Conservation (phyloP, 176 grass and related monocot species). For the Metroxylon sagu region DNA sequence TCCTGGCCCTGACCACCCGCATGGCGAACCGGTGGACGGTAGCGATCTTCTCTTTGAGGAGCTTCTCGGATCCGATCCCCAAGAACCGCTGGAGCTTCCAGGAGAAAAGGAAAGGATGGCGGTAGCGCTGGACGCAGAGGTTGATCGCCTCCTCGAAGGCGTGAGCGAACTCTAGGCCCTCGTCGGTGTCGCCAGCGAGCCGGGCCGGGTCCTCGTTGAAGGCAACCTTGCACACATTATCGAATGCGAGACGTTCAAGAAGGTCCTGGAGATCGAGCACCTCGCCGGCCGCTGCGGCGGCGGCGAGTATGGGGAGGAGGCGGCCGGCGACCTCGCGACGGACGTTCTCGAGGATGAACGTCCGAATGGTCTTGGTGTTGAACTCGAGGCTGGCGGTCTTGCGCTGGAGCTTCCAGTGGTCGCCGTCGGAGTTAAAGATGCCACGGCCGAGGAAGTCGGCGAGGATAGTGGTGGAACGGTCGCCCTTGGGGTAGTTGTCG, state of each 20-base stretch:
- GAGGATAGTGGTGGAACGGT: not conserved
- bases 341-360: not conserved
- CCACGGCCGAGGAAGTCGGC: constrained; percentile 8
- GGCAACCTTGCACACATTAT: constrained; percentile 70
- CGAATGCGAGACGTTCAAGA: constrained; percentile 63
- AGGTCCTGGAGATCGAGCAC: constrained; percentile 46
- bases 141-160: constrained; percentile 60
- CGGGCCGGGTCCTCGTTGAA: constrained; percentile 48
- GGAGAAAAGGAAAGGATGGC: not conserved
- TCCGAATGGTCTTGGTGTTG: constrained; percentile 11
- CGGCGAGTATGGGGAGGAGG: constrained; percentile 31
- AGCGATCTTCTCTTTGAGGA: constrained; percentile 33
- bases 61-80: constrained; percentile 42
- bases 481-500: not conserved
- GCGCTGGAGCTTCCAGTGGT: not conserved
- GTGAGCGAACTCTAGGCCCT: not conserved
- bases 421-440: constrained; percentile 6
- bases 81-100: constrained; percentile 52
- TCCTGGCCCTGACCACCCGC: constrained; percentile 34
- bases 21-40: constrained; percentile 51
- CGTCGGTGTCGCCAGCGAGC: constrained; percentile 12
- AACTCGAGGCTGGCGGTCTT: constrained; percentile 11
- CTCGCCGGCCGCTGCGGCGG: not conserved
- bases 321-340: not conserved
- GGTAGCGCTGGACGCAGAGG: too few relatives aligned